Base-by-base conservation (phyloP, 2,329 filamentous ascomycete genomes). In the Phoma herbarum region DNA sequence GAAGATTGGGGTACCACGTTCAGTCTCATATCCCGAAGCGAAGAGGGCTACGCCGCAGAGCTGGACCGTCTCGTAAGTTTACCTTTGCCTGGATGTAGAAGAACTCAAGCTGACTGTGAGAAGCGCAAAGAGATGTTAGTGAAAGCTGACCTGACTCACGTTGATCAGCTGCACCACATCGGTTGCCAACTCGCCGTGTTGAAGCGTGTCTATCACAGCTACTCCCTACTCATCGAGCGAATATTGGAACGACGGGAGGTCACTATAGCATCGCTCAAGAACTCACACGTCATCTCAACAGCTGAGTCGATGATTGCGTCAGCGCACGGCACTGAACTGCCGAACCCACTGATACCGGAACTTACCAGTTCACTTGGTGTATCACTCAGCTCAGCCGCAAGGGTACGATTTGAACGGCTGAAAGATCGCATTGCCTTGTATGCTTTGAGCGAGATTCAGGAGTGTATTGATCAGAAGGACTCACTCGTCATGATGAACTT, bases 401-500 rank as follows among this genome's bases (percentile, higher is more conserved):
- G 82, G 16, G 83, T 84, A 26, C 81, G 87, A 2, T 89, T 90
- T 66, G 80, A 85, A 52, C 78, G 87, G 7, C 77, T 90, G 2
- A 81, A 82, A 59, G 85, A 88, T 65, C 81, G 85, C 42, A 81
- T 89, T 53, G 79, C 84, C 54, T 78, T 88, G 39, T 83, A 89
- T 47, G 87, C 88, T 60, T 73, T 89, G 39, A 85, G 82, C 65
- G 85, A 87, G 57, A 86, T 88, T 25, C 79, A 85, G 49, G 86
- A 88, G 66, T 86, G 86, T 57, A 75, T 92, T 22, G 85, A 85
- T 26, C 89, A 92, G 74, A 92, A 91, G 70, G 87, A 89, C 25
- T 86, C 86, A 0, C 78, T 93, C 25, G 88, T 90, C 3, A 85
- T 85, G 62, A 86, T 91, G 71, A 92, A 92, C 73, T 92, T 92